These are phyloP conservation scores for Choiromyces venosus DNA, from an alignment of 495 filamentous ascomycete genomes.

Conservation along the genomic window DNA sequence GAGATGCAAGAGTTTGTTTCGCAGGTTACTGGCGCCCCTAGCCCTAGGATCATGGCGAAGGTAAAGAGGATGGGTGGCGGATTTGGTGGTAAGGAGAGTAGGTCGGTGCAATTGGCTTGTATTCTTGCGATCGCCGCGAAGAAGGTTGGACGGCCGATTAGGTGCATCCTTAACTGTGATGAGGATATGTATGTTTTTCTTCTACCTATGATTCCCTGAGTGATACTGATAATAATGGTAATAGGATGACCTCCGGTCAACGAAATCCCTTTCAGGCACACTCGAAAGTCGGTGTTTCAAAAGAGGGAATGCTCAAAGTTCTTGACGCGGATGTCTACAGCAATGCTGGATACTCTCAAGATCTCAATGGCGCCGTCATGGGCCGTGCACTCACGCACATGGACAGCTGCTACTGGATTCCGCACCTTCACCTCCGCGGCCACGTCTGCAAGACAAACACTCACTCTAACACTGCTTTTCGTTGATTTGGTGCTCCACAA, in stretches of 20 bases:
- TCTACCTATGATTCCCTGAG: neutral
- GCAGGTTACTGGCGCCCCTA: constrained; percentile 46
- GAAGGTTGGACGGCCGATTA: constrained; percentile 44
- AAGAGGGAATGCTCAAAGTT: constrained; percentile 45
- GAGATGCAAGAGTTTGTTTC: constrained; percentile 47
- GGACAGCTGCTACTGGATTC: constrained; percentile 46
- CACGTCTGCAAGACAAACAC: constrained; percentile 47
- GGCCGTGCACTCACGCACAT: constrained; percentile 45
- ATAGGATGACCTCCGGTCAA: constrained; percentile 44
- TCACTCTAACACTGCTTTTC: constrained; percentile 47
- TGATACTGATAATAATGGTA: constrained; percentile 5
- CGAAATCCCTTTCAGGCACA: constrained; percentile 45
- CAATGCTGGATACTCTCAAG: constrained; percentile 46
- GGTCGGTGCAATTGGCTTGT: constrained; percentile 43
- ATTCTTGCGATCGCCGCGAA: constrained; percentile 46
- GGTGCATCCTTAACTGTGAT: constrained; percentile 47
- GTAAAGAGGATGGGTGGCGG: constrained; percentile 47
- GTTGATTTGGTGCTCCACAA: constrained; percentile 47
- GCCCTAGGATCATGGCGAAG: constrained; percentile 44
- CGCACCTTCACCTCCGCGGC: constrained; percentile 44
- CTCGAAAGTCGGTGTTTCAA: constrained; percentile 47
- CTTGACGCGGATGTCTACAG: constrained; percentile 46
- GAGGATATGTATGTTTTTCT: constrained; percentile 46
- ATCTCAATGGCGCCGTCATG: constrained; percentile 47
- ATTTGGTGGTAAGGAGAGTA: constrained; percentile 47